These are phyloP conservation scores for Falciphora oryzae DNA, from an alignment of 2,329 filamentous ascomycete species.

Conservation along the genomic window DNA sequence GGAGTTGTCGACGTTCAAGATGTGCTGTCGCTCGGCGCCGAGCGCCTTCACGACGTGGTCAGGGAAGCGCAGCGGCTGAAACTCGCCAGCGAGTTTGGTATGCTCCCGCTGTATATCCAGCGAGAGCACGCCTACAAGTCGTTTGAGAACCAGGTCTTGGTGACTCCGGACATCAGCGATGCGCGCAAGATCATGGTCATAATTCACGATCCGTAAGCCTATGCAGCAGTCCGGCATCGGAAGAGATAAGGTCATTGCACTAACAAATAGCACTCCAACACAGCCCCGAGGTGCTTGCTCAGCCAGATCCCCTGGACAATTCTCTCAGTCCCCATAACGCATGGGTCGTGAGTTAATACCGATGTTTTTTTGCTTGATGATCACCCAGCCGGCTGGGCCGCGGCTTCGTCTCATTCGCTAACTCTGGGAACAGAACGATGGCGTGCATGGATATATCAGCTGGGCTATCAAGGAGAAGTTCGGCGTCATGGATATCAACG, in stretches of 20 bases:
- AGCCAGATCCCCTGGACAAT: constrained; percentile 64
- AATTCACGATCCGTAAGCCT: constrained; percentile 79
- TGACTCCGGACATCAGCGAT: constrained; percentile 64
- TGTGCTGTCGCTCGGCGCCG: constrained; percentile 45
- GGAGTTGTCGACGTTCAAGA: constrained; percentile 51
- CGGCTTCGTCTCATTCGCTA: neutral
- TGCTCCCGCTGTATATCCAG: constrained; percentile 77
- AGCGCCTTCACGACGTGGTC: constrained; percentile 73
- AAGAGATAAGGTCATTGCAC: neutral
- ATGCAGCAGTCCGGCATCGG: neutral
- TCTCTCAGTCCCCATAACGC: constrained; percentile 76
- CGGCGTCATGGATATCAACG: constrained; percentile 84
- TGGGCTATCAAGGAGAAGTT: constrained; percentile 76
- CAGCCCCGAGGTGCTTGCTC: constrained; percentile 65
- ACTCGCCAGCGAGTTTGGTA: constrained; percentile 65
- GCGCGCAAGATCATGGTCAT: constrained; percentile 71
- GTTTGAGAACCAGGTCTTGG: constrained; percentile 81
- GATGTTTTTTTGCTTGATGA: no score
- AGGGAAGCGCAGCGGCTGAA: constrained; percentile 68
- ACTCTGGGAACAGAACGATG: constrained; percentile 59
- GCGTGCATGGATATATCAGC: constrained; percentile 71
- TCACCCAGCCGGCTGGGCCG: no score
- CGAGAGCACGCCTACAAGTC: constrained; percentile 65
- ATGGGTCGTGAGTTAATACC: constrained; percentile 64
- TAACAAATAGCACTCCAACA: constrained; percentile 13